These are phyloP conservation scores for Monosporascus ibericus DNA, from an alignment of 2,329 filamentous ascomycete species.

Conservation along the genomic window DNA sequence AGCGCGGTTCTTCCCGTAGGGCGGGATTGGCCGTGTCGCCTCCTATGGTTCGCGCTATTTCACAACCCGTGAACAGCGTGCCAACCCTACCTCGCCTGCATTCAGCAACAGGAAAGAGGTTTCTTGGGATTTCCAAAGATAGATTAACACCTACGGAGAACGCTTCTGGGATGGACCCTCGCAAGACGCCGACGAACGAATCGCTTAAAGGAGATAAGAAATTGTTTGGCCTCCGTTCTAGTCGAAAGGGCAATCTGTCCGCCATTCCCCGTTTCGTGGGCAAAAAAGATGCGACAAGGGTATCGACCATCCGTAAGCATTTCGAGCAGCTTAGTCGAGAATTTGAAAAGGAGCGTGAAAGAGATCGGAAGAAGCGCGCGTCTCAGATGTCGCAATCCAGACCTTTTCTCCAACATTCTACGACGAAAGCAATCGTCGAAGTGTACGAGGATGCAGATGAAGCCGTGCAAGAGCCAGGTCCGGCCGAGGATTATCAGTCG, in stretches of 20 bases:
- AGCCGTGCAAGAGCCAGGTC: slow-evolving; percentile 75
- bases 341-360: slow-evolving; percentile 88
- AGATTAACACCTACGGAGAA: slow-evolving; percentile 15
- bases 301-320: slow-evolving; percentile 88
- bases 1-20: slow-evolving; percentile 38
- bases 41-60: slow-evolving; percentile 47
- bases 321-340: slow-evolving; percentile 96
- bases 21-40: slow-evolving; percentile 41
- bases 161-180: slow-evolving; percentile 23
- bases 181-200: slow-evolving; percentile 30
- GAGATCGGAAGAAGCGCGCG: slow-evolving; percentile 75
- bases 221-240: slow-evolving; percentile 56
- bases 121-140: slow-evolving; percentile 23
- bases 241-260: slow-evolving; percentile 59
- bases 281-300: slow-evolving; percentile 67
- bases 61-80: slow-evolving; percentile 37
- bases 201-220: slow-evolving; percentile 62
- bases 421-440: slow-evolving; percentile 92
- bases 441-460: slow-evolving; percentile 93
- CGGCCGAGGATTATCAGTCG: slow-evolving; percentile 55
- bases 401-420: slow-evolving; percentile 76
- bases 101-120: slow-evolving; percentile 37
- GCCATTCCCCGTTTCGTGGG: slow-evolving; percentile 84
- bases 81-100: slow-evolving; percentile 40
- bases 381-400: slow-evolving; percentile 70